These are phyloP conservation scores for Hypoxylon sp. DNA, from an alignment of 2,329 filamentous ascomycete genomes.

Conservation along the genomic window DNA sequence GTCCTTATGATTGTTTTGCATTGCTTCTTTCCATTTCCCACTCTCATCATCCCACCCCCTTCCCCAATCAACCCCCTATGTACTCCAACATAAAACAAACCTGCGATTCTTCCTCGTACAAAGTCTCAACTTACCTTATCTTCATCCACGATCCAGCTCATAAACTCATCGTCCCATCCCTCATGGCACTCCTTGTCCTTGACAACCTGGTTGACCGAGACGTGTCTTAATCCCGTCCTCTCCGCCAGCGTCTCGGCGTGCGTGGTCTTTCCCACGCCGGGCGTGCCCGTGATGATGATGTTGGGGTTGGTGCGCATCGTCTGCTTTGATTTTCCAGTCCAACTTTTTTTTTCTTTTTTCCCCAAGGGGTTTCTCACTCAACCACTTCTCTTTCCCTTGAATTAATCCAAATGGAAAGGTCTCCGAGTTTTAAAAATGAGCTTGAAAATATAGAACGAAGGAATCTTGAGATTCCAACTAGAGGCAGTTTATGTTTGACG, in stretches of 20 bases:
- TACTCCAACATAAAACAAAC: too few relatives aligned
- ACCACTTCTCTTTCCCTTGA: too few relatives aligned
- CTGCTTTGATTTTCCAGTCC: constrained; percentile 14
- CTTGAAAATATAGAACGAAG: too few relatives aligned
- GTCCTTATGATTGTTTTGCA: constrained; percentile 26
- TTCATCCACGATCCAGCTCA: constrained; percentile 94
- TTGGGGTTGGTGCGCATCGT: constrained; percentile 71
- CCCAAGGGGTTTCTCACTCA: not conserved
- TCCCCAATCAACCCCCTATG: constrained; percentile 1
- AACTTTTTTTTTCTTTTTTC: constrained; percentile 15
- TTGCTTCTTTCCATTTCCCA: not conserved
- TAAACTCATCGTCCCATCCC: constrained; percentile 83
- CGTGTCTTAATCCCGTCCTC: constrained; percentile 78
- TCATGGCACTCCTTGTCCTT: constrained; percentile 90
- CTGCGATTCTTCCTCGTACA: too few relatives aligned
- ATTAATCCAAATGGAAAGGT: too few relatives aligned
- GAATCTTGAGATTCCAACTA: too few relatives aligned
- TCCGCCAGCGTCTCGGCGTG: constrained; percentile 84
- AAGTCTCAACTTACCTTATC: constrained; percentile 73
- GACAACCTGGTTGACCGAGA: constrained; percentile 90
- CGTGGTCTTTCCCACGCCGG: constrained; percentile 94
- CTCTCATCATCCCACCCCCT: not conserved
- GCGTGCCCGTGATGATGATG: constrained; percentile 94
- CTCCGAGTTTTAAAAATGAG: too few relatives aligned
- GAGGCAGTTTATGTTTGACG: too few relatives aligned